A percentile compares a stretch with the other conserved stretches of the same genome.
Evolutionary conservation across 1,139 yeast species (phyloP).

Genomic region (Arxiozyma heterogenica): DNA sequence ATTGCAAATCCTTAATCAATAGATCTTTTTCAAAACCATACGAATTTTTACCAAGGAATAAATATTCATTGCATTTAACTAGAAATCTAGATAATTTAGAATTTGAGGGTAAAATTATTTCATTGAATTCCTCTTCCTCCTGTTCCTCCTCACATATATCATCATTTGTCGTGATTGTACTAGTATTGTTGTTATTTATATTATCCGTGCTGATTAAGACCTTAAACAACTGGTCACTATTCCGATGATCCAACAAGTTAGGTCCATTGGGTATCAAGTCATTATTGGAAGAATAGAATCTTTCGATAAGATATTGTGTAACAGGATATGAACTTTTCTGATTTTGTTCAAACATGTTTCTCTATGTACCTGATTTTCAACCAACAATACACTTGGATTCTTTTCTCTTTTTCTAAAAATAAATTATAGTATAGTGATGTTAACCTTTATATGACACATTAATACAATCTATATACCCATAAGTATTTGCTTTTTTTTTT

Average conservation of each 20-base stretch:
- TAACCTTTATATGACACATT: too few relatives aligned
- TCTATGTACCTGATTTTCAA: neutral
- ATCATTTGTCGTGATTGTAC: neutral
- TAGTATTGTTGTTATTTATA: neutral
- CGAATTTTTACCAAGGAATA: conserved; percentile 2
- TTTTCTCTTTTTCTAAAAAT: too few relatives aligned
- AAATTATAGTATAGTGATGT: too few relatives aligned
- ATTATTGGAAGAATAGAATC: conserved; percentile 9
- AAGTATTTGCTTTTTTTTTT: too few relatives aligned
- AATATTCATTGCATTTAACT: neutral
- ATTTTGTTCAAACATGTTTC: neutral
- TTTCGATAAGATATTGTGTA: conserved; percentile 15
- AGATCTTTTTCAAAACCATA: conserved; percentile 19
- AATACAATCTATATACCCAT: too few relatives aligned
- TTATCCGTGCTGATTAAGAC: neutral
- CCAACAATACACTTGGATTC: too few relatives aligned
- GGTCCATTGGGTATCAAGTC: conserved; percentile 6
- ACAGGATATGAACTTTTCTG: conserved; percentile 10
- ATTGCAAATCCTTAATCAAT: conserved; percentile 33
- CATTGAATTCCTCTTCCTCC: neutral
- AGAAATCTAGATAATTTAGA: neutral
- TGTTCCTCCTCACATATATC: neutral
- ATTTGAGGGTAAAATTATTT: neutral
- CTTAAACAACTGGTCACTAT: conserved; percentile 7
- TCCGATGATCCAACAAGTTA: conserved; percentile 3